Percentiles rank a stretch among this genome's conserved stretches.
These are phyloP conservation scores for Ceratocystis cacaofunesta DNA, from an alignment of 2,329 filamentous ascomycete species.

Conservation along the genomic window DNA sequence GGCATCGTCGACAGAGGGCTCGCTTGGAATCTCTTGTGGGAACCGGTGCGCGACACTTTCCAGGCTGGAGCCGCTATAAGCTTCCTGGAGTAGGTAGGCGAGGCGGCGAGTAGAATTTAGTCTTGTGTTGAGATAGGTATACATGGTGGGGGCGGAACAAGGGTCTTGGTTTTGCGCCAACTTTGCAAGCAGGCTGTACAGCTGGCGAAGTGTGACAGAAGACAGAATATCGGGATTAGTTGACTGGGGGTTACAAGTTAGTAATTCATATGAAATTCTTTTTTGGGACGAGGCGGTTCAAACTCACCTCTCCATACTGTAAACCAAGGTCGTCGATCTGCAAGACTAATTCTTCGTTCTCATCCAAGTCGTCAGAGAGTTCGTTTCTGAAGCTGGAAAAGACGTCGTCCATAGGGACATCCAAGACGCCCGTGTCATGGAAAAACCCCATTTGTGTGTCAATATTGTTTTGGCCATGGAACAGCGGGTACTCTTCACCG, in stretches of 20 bases:
- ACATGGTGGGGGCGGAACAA: slow-evolving; percentile 27
- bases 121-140: slow-evolving; percentile 30
- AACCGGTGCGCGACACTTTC: slow-evolving; percentile 30
- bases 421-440: slow-evolving; percentile 28
- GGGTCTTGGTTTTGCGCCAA: slow-evolving; percentile 32
- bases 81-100: slow-evolving; percentile 29
- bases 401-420: slow-evolving; percentile 31
- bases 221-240: slow-evolving; percentile 24
- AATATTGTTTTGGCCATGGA: slow-evolving; percentile 21
- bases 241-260: slow-evolving; percentile 22
- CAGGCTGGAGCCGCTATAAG: slow-evolving; percentile 28
- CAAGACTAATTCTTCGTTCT: slow-evolving; percentile 35
- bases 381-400: slow-evolving; percentile 32
- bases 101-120: slow-evolving; percentile 28
- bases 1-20: slow-evolving; percentile 20
- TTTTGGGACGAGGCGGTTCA: neutral
- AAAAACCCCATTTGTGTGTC: slow-evolving; percentile 31
- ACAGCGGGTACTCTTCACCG: slow-evolving; percentile 30
- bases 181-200: slow-evolving; percentile 31
- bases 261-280: no score
- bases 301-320: slow-evolving; percentile 36
- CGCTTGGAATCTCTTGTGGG: slow-evolving; percentile 21
- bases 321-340: slow-evolving; percentile 38
- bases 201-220: slow-evolving; percentile 27
- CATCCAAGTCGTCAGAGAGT: slow-evolving; percentile 31